Percentiles rank a stretch among this genome's conserved stretches.
These are phyloP conservation scores for Neurospora africana DNA, from an alignment of 495 filamentous ascomycete genomes.

Conservation along the genomic window DNA sequence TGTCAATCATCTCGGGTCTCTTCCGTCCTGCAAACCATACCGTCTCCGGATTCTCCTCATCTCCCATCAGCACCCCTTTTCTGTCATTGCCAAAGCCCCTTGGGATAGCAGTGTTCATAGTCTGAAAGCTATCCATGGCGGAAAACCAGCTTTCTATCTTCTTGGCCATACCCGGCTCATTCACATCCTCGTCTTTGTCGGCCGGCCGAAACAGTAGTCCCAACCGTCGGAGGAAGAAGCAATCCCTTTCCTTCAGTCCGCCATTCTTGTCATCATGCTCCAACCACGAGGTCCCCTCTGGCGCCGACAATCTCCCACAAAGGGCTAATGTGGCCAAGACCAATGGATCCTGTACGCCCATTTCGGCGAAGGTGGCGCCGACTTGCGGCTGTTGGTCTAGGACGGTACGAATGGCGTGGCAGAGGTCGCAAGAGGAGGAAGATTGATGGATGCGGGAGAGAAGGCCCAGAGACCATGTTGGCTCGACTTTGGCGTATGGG, in stretches of 20 bases:
- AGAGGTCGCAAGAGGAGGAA: neutral
- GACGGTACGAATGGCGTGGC: neutral
- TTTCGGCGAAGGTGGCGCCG: neutral
- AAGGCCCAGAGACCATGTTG: neutral
- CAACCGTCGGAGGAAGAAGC: neutral
- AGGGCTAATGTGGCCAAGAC: neutral
- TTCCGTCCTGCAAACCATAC: neutral
- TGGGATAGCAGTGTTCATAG: neutral
- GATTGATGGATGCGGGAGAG: neutral
- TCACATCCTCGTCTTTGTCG: neutral
- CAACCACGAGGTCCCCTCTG: neutral
- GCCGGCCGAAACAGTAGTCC: neutral
- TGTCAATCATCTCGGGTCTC: neutral
- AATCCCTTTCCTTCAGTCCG: neutral
- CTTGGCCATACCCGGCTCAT: neutral
- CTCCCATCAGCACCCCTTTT: neutral
- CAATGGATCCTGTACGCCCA: neutral
- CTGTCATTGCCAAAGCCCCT: neutral
- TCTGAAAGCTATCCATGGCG: neutral
- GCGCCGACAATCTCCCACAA: neutral
- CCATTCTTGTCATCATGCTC: neutral
- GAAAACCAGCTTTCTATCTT: neutral
- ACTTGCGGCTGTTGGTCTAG: neutral
- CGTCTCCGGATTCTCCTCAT: neutral
- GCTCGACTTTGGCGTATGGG: neutral